Evolutionary conservation across 2,329 filamentous ascomycete genomes (phyloP).

Genomic region (Cladophialophora immunda): DNA sequence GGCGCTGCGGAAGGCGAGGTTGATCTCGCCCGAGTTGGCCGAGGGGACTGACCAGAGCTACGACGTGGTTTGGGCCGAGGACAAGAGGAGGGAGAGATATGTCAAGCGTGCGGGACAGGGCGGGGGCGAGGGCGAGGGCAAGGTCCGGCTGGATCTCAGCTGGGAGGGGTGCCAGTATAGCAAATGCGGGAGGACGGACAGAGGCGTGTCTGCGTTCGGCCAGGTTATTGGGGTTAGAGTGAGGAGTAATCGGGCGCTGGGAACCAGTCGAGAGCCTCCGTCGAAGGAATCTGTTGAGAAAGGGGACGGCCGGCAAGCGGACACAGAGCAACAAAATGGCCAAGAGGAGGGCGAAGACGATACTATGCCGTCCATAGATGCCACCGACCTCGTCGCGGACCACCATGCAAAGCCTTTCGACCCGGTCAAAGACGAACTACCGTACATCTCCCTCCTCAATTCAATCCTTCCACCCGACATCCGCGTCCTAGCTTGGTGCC

Average conservation of each 20-base stretch:
- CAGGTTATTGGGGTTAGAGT: slow-evolving; percentile 89
- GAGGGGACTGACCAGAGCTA: slow-evolving; percentile 47
- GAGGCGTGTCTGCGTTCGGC: slow-evolving; percentile 94
- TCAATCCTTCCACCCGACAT: slow-evolving; percentile 89
- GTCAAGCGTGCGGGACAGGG: slow-evolving; percentile 9
- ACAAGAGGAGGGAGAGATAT: slow-evolving; percentile 35
- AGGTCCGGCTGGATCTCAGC: slow-evolving; percentile 63
- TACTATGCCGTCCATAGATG: slow-evolving; percentile 44
- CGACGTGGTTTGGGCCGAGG: slow-evolving; percentile 50
- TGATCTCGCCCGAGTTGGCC: slow-evolving; percentile 77
- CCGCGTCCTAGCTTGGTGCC: slow-evolving; percentile 91
- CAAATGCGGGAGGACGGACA: slow-evolving; percentile 93
- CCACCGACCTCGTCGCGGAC: slow-evolving; percentile 49
- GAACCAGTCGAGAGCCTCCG: slow-evolving; percentile 6
- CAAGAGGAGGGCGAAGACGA: slow-evolving; percentile 1
- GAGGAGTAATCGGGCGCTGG: slow-evolving; percentile 76
- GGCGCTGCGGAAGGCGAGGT: slow-evolving; percentile 79
- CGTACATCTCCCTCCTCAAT: slow-evolving; percentile 85
- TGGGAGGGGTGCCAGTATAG: slow-evolving; percentile 90
- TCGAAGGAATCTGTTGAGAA: neutral
- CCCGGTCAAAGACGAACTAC: slow-evolving; percentile 79
- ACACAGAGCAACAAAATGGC: neutral
- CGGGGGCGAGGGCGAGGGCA: slow-evolving; percentile 24
- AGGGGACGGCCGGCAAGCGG: neutral
- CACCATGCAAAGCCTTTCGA: slow-evolving; percentile 59